Evolutionary conservation across 208 protist genomes (phyloP), one percentile per base, ranked within the genome.

Genomic region (Trichomonas vaginalis): DNA sequence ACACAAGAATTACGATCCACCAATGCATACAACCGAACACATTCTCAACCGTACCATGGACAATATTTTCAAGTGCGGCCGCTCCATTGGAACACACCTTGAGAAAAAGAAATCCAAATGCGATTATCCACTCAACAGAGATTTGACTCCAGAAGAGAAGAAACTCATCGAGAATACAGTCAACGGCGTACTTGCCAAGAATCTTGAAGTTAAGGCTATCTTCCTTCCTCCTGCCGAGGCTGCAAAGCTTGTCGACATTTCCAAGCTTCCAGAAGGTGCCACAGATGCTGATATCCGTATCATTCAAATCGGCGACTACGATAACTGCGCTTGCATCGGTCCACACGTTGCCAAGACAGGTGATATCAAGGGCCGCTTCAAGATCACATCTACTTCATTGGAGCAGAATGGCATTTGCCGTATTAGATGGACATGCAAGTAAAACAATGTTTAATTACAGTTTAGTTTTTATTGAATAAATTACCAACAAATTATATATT

Each of bases 81-180:
- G n/a, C 3, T 39, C 10, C 0, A 49, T 90, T 48, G 17, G n/a
- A 48, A 90, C n/a, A 39, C 82, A 90, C 32, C 42, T 90, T 14
- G 82, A 90, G 42, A 90, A 90, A n/a, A 90, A 90, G 42, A 90
- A 90, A 90, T 90, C 82, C 9, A 90, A 90, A 90, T 90, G 82
- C 23, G 82, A 90, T 90, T 90, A 39, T 90, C 10, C 35, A 49
- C 48, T 90, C 35, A 39, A 90, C 8, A 0, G 42, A 0, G 23
- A 90, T 90, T 39, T 90, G 9, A 90, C 82, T 12, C 82, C 82
- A 23, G 82, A 90, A 90, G 82, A 90, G 42, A 90, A 90, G 48
- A 21, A 27, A 3, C 15, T n/a, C 15, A 90, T 90, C 42, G 82
- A 90, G 48, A 48, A 90, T 23, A 90, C 10, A n/a, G 82, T 90